Evolutionary conservation across 441 rosid species (phyloP).

Genomic region (Pelargonium australe): DNA sequence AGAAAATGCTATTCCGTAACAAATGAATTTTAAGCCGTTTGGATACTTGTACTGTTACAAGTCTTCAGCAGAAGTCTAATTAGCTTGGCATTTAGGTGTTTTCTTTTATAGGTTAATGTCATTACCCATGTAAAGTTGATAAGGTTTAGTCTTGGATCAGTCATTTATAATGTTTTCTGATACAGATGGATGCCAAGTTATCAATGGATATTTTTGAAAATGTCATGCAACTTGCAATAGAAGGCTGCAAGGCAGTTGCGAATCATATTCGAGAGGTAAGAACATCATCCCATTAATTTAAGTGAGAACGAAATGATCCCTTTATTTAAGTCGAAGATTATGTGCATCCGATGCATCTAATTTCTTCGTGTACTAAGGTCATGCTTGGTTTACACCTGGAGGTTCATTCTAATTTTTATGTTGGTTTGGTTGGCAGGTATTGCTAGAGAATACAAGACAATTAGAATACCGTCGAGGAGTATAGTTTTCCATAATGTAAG

Average conservation of each 20-base stretch:
- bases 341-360: neutral
- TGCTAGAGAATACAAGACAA: constrained; percentile 68
- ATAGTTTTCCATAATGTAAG: constrained; percentile 19
- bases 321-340: neutral
- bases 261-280: constrained; percentile 60
- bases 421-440: constrained; percentile 38
- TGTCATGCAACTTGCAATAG: constrained; percentile 70
- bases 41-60: neutral
- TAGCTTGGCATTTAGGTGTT: neutral
- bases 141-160: neutral
- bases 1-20: neutral
- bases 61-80: too few species aligned
- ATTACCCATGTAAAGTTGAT: neutral
- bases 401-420: neutral
- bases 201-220: constrained; percentile 70
- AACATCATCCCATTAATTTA: neutral
- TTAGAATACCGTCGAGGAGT: constrained; percentile 58
- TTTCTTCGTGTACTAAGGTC: too few species aligned
- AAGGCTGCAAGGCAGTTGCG: constrained; percentile 91
- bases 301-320: neutral
- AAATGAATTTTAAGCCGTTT: neutral
- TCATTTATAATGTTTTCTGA: constrained; percentile 10
- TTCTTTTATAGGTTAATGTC: neutral
- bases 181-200: constrained; percentile 84
- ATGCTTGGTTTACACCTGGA: neutral